Evolutionary conservation across 257 asterid species (phyloP).

Genomic region (Schizonepeta tenuifolia): DNA sequence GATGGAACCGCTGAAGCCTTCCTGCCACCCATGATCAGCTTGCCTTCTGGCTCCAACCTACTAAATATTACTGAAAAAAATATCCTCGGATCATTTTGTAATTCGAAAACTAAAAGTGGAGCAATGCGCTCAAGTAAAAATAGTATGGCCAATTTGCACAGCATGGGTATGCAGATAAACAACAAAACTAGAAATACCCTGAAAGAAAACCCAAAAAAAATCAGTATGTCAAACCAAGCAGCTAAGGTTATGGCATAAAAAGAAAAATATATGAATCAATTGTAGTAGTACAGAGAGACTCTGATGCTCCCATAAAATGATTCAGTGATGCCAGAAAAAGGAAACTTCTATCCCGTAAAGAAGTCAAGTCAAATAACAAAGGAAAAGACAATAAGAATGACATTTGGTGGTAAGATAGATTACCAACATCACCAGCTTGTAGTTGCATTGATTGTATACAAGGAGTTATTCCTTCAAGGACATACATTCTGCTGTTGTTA

Average conservation of each 20-base stretch:
- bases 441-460: slow-evolving; percentile 92
- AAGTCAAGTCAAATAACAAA: slow-evolving; percentile 21
- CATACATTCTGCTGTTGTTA: slow-evolving; percentile 98
- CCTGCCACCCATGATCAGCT: slow-evolving; percentile 92
- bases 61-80: slow-evolving; percentile 83
- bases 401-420: slow-evolving; percentile 36
- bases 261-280: slow-evolving; percentile 22
- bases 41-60: slow-evolving; percentile 94
- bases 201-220: slow-evolving; percentile 8
- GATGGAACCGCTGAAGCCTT: slow-evolving; percentile 60
- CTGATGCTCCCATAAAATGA: slow-evolving; percentile 20
- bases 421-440: slow-evolving; percentile 99
- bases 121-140: slow-evolving; percentile 24
- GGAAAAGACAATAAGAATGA: slow-evolving; percentile 18
- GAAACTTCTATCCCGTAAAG: slow-evolving; percentile 25
- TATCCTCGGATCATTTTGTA: slow-evolving; percentile 36
- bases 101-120: slow-evolving; percentile 22
- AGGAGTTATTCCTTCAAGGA: slow-evolving; percentile 96
- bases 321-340: neutral
- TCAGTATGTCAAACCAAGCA: slow-evolving; percentile 21
- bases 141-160: neutral
- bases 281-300: slow-evolving; percentile 6
- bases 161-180: slow-evolving; percentile 1
- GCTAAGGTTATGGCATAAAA: slow-evolving; percentile 14
- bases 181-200: slow-evolving; percentile 17